Conservation (phyloP, 192 early-diverging fungal species). For the Glomus cerebriforme region DNA sequence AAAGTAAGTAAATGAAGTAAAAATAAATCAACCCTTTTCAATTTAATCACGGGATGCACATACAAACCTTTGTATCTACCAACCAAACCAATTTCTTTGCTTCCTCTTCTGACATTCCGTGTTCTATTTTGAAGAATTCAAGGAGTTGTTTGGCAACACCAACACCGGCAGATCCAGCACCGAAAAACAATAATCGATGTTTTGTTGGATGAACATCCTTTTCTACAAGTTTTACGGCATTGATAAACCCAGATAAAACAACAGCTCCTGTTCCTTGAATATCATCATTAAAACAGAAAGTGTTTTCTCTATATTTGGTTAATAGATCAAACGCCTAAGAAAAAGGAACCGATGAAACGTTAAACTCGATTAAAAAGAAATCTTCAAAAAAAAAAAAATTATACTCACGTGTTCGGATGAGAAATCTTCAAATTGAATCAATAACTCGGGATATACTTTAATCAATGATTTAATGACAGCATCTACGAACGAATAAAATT, state of each 20-base stretch:
- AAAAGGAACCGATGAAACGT: neutral
- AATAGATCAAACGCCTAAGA: conserved; percentile 76
- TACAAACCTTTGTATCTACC: conserved; percentile 75
- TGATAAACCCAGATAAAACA: conserved; percentile 90
- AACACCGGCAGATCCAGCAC: conserved; percentile 93
- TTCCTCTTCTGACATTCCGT: conserved; percentile 71
- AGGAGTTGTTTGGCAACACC: conserved; percentile 91
- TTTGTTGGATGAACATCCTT: conserved; percentile 63
- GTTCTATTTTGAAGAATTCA: conserved; percentile 78
- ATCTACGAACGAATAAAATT: conserved; percentile 84
- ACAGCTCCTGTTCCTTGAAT: conserved; percentile 95
- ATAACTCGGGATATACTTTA: conserved; percentile 71
- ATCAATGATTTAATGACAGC: conserved; percentile 74
- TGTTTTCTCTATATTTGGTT: conserved; percentile 72
- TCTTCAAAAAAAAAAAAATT: neutral
- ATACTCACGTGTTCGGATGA: conserved; percentile 71
- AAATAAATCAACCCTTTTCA: neutral
- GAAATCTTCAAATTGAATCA: conserved; percentile 98
- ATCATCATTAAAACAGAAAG: conserved; percentile 94
- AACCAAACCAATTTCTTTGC: conserved; percentile 79
- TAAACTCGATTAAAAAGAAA: neutral
- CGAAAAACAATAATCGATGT: conserved; percentile 91
- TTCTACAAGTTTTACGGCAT: conserved; percentile 68
- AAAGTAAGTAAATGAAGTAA: neutral
- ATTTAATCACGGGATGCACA: neutral